Conservation (phyloP, 306 rosid species). For the Inga oerstediana region DNA sequence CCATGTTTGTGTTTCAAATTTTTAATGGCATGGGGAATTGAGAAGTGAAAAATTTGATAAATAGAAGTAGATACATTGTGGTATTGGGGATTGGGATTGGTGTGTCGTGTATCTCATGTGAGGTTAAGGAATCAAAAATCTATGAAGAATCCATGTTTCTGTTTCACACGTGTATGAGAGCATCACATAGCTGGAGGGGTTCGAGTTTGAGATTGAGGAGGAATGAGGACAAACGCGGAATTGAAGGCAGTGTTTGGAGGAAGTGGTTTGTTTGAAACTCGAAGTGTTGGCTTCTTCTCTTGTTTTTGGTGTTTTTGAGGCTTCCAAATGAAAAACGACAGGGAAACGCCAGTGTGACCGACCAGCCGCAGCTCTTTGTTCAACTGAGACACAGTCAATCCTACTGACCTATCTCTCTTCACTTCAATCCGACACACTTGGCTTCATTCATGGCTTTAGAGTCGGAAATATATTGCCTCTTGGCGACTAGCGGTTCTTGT, state of each 20-base stretch:
- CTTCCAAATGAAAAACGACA: constrained; percentile 30
- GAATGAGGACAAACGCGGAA: constrained; percentile 36
- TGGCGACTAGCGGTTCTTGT: not conserved
- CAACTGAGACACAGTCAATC: not conserved
- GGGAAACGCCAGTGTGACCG: not conserved
- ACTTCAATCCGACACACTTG: not conserved
- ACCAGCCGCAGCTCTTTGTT: not conserved
- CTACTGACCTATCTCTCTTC: not conserved
- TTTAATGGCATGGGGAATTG: constrained; percentile 37
- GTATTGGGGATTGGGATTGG: constrained; percentile 41
- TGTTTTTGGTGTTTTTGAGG: constrained; percentile 26
- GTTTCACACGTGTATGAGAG: constrained; percentile 14
- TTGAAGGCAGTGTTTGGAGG: constrained; percentile 33
- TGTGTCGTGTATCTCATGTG: constrained; percentile 54
- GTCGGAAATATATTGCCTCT: not conserved
- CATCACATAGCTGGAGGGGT: not conserved
- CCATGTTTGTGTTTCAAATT: constrained; percentile 5
- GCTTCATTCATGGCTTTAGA: constrained; percentile 6
- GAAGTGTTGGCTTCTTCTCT: constrained; percentile 1
- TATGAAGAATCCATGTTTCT: constrained; percentile 30
- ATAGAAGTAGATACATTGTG: constrained; percentile 11
- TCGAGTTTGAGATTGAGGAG: constrained; percentile 13
- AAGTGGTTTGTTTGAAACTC: constrained; percentile 34
- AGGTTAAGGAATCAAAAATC: constrained; percentile 43
- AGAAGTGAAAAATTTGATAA: not conserved